A percentile compares a stretch with the other conserved stretches of the same genome.
Conservation (phyloP, 2,329 filamentous ascomycete genomes). For the Capronia epimyces region DNA sequence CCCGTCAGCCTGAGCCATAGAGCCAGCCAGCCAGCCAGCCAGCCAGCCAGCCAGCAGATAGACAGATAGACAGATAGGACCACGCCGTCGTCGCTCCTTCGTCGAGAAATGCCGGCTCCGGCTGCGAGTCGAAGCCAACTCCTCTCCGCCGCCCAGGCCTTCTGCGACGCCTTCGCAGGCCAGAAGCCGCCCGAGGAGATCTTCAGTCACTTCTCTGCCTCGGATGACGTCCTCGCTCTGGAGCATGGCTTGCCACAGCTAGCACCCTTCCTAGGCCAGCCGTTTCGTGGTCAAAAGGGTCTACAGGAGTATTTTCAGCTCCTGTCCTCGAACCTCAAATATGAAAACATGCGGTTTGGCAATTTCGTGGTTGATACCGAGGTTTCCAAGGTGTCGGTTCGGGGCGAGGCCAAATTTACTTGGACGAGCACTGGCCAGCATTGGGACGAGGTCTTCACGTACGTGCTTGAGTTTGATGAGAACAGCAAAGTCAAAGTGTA, state of each 20-base stretch:
- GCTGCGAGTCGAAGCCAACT: slow-evolving; percentile 23
- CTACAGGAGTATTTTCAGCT: slow-evolving; percentile 37
- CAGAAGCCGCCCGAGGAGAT: slow-evolving; percentile 29
- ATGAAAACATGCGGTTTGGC: slow-evolving; percentile 37
- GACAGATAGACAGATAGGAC: too few species aligned
- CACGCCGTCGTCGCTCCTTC: neutral
- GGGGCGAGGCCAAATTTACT: slow-evolving; percentile 35
- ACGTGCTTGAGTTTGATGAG: slow-evolving; percentile 36
- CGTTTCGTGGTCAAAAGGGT: slow-evolving; percentile 37
- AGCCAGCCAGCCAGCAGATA: too few species aligned
- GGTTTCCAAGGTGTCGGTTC: slow-evolving; percentile 33
- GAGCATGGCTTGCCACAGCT: slow-evolving; percentile 41
- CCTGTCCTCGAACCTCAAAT: slow-evolving; percentile 31
- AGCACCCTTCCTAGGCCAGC: slow-evolving; percentile 40
- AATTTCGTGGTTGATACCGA: slow-evolving; percentile 38
- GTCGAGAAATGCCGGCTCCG: slow-evolving; percentile 18
- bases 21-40: too few species aligned
- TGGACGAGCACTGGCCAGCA: slow-evolving; percentile 35
- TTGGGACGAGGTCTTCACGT: slow-evolving; percentile 41
- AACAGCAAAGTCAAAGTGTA: slow-evolving; percentile 38
- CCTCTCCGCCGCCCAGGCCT: slow-evolving; percentile 29
- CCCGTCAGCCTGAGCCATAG: too few species aligned
- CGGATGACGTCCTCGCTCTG: slow-evolving; percentile 30
- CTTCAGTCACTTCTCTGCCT: slow-evolving; percentile 35
- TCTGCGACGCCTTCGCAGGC: slow-evolving; percentile 34